A percentile compares a stretch with the other conserved stretches of the same genome.
These are phyloP conservation scores for Cordyceps fumosorosea DNA, from an alignment of 2,329 filamentous ascomycete genomes.

Conservation along the genomic window DNA sequence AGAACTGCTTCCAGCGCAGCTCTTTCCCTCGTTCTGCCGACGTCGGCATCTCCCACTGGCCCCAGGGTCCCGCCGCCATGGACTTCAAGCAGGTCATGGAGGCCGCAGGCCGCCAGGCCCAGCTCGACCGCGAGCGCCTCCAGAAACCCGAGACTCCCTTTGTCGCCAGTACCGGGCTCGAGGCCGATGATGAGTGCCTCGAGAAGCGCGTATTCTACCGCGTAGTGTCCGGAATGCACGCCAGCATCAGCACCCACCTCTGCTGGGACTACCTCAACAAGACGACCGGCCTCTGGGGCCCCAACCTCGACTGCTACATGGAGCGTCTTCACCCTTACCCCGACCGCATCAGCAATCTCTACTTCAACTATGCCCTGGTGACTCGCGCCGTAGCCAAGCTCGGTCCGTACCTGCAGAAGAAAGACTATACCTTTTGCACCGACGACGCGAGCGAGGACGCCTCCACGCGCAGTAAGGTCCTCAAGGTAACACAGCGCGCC, in stretches of 20 bases:
- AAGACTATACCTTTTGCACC: slow-evolving; percentile 82
- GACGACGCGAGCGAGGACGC: slow-evolving; percentile 75
- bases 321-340: slow-evolving; percentile 76
- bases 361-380: slow-evolving; percentile 98
- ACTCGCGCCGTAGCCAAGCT: slow-evolving; percentile 88
- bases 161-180: slow-evolving; percentile 58
- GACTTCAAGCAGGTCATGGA: slow-evolving; percentile 58
- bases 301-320: slow-evolving; percentile 85
- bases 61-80: slow-evolving; percentile 47
- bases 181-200: slow-evolving; percentile 84
- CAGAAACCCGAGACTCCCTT: slow-evolving; percentile 48
- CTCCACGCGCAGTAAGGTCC: slow-evolving; percentile 73
- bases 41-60: slow-evolving; percentile 39
- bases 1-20: slow-evolving; percentile 83
- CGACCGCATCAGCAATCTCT: slow-evolving; percentile 92
- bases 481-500: slow-evolving; percentile 65
- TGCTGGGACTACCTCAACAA: slow-evolving; percentile 97
- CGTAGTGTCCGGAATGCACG: slow-evolving; percentile 94
- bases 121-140: slow-evolving; percentile 46
- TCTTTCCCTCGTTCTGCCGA: slow-evolving; percentile 55
- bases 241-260: slow-evolving; percentile 91
- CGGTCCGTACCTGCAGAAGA: slow-evolving; percentile 62
- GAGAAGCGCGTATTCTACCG: slow-evolving; percentile 99
- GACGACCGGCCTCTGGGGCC: slow-evolving; percentile 86
- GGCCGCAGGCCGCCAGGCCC: slow-evolving; percentile 52